phyloP scores from a whole-genome alignment of 2,329 filamentous ascomycete genomes.

The Zymoseptoria brevis region DNA sequence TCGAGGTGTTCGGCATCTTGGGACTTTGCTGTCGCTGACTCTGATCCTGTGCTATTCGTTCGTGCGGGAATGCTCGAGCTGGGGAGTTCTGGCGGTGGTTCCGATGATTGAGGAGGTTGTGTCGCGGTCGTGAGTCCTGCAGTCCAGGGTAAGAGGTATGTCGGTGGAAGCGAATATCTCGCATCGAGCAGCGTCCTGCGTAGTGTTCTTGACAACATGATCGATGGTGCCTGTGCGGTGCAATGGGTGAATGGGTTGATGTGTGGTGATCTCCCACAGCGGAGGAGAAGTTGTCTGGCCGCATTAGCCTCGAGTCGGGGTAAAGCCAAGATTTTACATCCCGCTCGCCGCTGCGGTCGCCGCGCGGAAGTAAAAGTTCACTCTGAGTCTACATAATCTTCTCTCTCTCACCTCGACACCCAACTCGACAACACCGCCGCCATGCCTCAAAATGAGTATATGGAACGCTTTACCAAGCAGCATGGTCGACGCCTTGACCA shows the following conservation, averaged over 20 bases:
- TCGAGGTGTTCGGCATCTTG: not conserved
- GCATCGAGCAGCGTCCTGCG: constrained; percentile 58
- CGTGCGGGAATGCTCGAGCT: not conserved
- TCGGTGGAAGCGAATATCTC: constrained; percentile 39
- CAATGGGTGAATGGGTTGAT: not conserved
- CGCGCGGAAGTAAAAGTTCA: not conserved
- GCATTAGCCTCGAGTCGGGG: not conserved
- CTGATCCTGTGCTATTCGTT: not conserved
- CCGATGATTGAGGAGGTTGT: not conserved
- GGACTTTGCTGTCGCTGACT: not conserved
- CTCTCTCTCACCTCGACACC: constrained; percentile 1
- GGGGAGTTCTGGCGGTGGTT: not conserved
- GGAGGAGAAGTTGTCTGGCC: not conserved
- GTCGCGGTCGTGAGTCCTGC: constrained; percentile 36
- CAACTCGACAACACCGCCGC: constrained; percentile 14
- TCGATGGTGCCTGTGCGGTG: not conserved
- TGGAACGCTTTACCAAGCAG: constrained; percentile 65
- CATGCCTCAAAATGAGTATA: constrained; percentile 73
- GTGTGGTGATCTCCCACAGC: not conserved
- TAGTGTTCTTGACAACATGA: constrained; percentile 45
- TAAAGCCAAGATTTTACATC: not conserved
- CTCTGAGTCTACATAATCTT: not conserved
- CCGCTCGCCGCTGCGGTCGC: not conserved
- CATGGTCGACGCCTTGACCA: constrained; percentile 58
- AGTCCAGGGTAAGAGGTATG: constrained; percentile 46